Evolutionary conservation across 495 filamentous ascomycete genomes (phyloP), one percentile per base, ranked within the genome.

Genomic region (Chaetomium fimeti): DNA sequence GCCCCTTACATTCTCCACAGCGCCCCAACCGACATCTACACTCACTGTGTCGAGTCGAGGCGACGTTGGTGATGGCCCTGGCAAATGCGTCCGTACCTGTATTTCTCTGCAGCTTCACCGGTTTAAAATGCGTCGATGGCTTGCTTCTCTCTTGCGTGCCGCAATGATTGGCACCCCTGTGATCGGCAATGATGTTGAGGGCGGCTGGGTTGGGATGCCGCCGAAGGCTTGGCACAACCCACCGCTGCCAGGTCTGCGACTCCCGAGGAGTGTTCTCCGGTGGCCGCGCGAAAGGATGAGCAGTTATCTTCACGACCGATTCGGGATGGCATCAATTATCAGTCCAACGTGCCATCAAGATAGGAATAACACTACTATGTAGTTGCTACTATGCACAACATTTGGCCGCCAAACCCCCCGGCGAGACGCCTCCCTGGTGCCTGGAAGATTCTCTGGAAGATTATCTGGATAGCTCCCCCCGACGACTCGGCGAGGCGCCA

Each of bases 171-270:
- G 25, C 40, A 25, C 40, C 40, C 27, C 13, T 47, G 42, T 29
- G 24, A 47, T 48, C 27, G 40, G 57, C 57, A 60, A 48, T 15
- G 40, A 58, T 58, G 56, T 58, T 42, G 42, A 60, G 57, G 25
- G 8, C 16, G 38, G 13, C 16, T 15, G 22, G 38, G 22, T n/a
- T 27, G 40, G 53, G 53, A 40, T 40, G 53, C 27, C 24, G 12
- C 57, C 42, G 27, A 20, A 32, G 42, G 20, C 57, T 48, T 60
- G 57, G 57, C 57, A 32, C 43, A 48, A 48, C 43, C 57, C 42
- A 48, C 57, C 42, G 40, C 12, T 9, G 43, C 22, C 27, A 24
- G 42, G 42, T 13, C 57, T 18, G 25, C 29, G 57, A 45, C 55
- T 24, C 13, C 16, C 51, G 8, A 47, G 40, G 40, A 43, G 40